Conservation (phyloP, 1,284 basidiomycete species). For the Golubevia pallescens region DNA sequence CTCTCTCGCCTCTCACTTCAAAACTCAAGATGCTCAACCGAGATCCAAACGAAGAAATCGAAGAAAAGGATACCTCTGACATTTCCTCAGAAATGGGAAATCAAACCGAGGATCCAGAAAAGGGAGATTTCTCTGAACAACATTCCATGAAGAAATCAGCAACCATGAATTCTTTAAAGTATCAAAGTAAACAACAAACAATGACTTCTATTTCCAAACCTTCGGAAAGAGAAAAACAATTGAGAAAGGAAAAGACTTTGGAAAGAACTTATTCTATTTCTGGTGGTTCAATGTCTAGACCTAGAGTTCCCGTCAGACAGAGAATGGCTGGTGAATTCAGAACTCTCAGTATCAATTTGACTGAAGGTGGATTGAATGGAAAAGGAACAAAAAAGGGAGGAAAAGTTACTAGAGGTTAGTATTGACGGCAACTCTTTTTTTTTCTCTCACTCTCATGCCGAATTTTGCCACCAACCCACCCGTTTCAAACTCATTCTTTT, state of each 20-base stretch:
- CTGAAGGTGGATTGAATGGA: slow-evolving; percentile 26
- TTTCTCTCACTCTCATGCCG: no score
- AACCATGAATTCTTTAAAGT: background rate
- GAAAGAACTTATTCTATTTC: background rate
- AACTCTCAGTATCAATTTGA: slow-evolving; percentile 45
- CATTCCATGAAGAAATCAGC: background rate
- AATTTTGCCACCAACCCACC: no score
- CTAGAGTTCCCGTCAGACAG: background rate
- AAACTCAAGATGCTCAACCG: no score
- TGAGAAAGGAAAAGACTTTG: background rate
- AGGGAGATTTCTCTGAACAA: no score
- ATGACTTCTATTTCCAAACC: background rate
- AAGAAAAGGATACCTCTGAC: no score
- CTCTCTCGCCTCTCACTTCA: no score
- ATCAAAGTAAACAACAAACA: background rate
- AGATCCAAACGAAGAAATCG: no score
- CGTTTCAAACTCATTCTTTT: no score
- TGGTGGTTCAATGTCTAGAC: background rate
- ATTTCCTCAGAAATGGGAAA: no score
- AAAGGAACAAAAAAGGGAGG: slow-evolving; percentile 9
- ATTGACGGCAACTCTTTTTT: no score
- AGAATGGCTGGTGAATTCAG: slow-evolving; percentile 41
- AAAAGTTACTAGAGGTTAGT: slow-evolving; percentile 2
- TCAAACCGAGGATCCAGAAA: no score
- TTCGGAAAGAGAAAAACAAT: background rate